Evolutionary conservation across 1,139 yeast species (phyloP), one percentile per base, ranked within the genome.

Genomic region (Candida anutae): DNA sequence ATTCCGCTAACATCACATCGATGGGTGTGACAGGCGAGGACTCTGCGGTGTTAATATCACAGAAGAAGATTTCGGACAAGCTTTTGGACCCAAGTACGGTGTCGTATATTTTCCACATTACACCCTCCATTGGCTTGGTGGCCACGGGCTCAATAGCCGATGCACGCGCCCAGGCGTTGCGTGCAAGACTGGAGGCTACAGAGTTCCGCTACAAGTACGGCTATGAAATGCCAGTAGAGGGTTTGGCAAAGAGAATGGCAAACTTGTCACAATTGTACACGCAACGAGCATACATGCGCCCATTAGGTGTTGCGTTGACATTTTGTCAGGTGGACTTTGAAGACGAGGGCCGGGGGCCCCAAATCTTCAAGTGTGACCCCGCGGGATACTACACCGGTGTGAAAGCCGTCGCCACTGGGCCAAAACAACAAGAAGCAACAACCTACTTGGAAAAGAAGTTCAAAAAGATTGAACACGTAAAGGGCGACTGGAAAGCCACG

Each of bases 231-330:
- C 97, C 98, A 3, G 87, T 85, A 39, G 95, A 87, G 50, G 87
- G 83, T 27, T 67, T 90, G 46, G 87, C 96, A 27, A 90, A 88
- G 62, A 74, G 96, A 51, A 80, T 90, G 81, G 98, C 97, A 34
- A 90, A 90, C 51, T 62, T 87, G 46, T 82, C 94, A 27, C 98
- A 90, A 63, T 75, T 90, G 39, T 90, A 87, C 56, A 90, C 98
- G 25, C 98, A 90, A 59, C 73, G 97, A 51, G 98, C 98, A n/a
- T 90, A 90, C 56, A 90, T 90, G 97, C 76, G 98, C 56, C 98
- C 98, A 16, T 67, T 88, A 40, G 96, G 96, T 22, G 95, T 87
- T 32, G 85, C 95, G 16, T 69, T 87, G 48, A 87, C 96, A 14
- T 81, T 90, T 48, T 72, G 88, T 36, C 77, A 93, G 27, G 43